phyloP scores from a whole-genome alignment of 306 rosid genomes.

The Ammopiptanthus mongolicus region DNA sequence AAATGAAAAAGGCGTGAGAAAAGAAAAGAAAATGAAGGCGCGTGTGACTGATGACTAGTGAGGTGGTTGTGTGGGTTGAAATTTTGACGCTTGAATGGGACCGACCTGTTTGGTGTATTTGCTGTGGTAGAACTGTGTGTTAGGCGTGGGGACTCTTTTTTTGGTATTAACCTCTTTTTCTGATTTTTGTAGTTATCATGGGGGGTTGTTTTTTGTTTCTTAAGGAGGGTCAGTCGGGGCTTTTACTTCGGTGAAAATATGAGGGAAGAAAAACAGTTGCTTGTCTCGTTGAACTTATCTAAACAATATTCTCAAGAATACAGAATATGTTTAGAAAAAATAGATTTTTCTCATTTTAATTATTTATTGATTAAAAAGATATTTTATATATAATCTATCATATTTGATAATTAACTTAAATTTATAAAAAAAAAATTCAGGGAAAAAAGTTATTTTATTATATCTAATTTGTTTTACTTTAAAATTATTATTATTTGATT shows the following conservation, averaged over 20 bases:
- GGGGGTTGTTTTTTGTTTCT: neutral
- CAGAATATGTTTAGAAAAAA: too few relatives aligned
- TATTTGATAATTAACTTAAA: too few relatives aligned
- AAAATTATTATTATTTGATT: too few relatives aligned
- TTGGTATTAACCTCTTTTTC: neutral
- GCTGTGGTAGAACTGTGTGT: neutral
- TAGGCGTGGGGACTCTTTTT: neutral
- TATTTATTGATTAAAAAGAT: too few relatives aligned
- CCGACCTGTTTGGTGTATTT: neutral
- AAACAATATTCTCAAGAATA: too few relatives aligned
- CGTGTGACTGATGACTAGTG: neutral
- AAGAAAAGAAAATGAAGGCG: neutral
- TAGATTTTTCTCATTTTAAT: too few relatives aligned
- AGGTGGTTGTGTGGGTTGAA: conserved; percentile 10
- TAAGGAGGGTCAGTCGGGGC: too few relatives aligned
- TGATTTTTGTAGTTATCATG: neutral
- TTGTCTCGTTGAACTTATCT: too few relatives aligned
- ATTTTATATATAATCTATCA: too few relatives aligned
- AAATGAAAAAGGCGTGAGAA: neutral
- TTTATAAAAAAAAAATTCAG: too few relatives aligned
- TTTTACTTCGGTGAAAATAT: neutral
- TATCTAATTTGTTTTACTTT: too few relatives aligned
- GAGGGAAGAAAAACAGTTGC: neutral
- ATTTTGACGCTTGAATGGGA: neutral
- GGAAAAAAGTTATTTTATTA: too few relatives aligned